A percentile compares a stretch with the other conserved stretches of the same genome.
phyloP scores from a whole-genome alignment of 2,329 filamentous ascomycete genomes.

The Ophiocordyceps camponoti-floridani region DNA sequence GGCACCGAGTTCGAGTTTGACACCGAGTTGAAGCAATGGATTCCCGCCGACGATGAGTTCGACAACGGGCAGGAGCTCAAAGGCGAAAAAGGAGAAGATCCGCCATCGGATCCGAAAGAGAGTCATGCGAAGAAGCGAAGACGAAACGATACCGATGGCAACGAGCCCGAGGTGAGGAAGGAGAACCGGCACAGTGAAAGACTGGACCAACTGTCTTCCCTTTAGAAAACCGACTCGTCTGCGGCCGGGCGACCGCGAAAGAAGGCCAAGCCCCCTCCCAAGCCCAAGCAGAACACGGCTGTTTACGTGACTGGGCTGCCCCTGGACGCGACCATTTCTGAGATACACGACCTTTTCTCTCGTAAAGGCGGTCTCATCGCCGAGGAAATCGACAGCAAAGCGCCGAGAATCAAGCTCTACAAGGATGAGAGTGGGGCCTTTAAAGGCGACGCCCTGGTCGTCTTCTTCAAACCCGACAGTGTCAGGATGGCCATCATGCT shows the following conservation, averaged over 20 bases:
- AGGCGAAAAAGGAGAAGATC: constrained; percentile 12
- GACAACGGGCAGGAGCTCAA: constrained; percentile 17
- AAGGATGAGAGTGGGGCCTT: constrained; percentile 63
- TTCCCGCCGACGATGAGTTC: constrained; percentile 36
- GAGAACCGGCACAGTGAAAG: not conserved
- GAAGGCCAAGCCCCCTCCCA: constrained; percentile 27
- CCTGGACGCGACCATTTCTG: constrained; percentile 55
- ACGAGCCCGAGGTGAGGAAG: constrained; percentile 23
- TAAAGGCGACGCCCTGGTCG: constrained; percentile 83
- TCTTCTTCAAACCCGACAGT: constrained; percentile 92
- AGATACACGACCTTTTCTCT: constrained; percentile 71
- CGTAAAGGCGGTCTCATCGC: constrained; percentile 78
- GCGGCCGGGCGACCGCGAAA: constrained; percentile 23
- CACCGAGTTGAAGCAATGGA: constrained; percentile 52
- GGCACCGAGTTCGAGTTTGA: constrained; percentile 78
- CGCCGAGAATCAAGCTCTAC: constrained; percentile 87
- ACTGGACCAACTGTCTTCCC: no score
- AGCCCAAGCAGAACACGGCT: constrained; percentile 60
- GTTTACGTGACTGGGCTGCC: constrained; percentile 86
- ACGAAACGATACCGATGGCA: constrained; percentile 12
- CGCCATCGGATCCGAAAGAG: constrained; percentile 8
- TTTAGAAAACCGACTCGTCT: constrained; percentile 11
- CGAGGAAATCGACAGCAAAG: constrained; percentile 78
- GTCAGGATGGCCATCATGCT: constrained; percentile 70
- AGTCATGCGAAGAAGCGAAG: constrained; percentile 22